Evolutionary conservation across 2,329 filamentous ascomycete species (phyloP), one percentile per base, ranked within the genome.

Genomic region (Domatiomyces globalis): DNA sequence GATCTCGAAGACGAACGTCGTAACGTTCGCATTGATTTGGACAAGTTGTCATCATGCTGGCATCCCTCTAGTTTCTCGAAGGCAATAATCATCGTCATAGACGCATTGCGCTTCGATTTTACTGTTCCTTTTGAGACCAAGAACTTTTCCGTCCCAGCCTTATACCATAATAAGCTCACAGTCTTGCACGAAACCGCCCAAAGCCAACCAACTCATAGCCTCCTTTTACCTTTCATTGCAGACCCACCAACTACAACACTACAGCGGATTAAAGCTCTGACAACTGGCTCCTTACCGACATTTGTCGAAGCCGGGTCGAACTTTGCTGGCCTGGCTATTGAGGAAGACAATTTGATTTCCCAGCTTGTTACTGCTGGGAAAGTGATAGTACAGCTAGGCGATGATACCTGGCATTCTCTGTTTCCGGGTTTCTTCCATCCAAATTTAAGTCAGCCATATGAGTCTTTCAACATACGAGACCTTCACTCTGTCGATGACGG

Each of bases 401-500:
- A 98, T 66, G 90, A 98, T 68, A 98, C 92, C 4, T 98, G 92
- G 92, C 85, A 88, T 59, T 77, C 87, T 44, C 73, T 98, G 15
- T 98, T 96, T 65, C 92, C 92, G 0, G 86, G 77, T 15, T 88
- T 92, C 66, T 98, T 98, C 62, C 83, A 95, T 65, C 72, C 81
- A 8, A 85, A 90, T 51, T 79, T 95, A 51, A 95, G 89, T 60
- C 80, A 76, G 60, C 80, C 92, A 0, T 98, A 95, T 66, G 90
- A 96, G 65, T 96, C 90, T 56, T 94, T 98, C 71, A 95, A 96
- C 63, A 92, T 96, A 5, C 95, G 87, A 87, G 92, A 98, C 66
- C 69, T 98, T 61, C 88, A 96, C 66, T 96, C 92, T 0, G 86
- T 98, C 2, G 92, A 98, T 64, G 90, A 95, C 63, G 92, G 92